A percentile compares a stretch with the other conserved stretches of the same genome.
Conservation (phyloP, 371 early-diverging fungal genomes). For the Coemansia sp. region DNA sequence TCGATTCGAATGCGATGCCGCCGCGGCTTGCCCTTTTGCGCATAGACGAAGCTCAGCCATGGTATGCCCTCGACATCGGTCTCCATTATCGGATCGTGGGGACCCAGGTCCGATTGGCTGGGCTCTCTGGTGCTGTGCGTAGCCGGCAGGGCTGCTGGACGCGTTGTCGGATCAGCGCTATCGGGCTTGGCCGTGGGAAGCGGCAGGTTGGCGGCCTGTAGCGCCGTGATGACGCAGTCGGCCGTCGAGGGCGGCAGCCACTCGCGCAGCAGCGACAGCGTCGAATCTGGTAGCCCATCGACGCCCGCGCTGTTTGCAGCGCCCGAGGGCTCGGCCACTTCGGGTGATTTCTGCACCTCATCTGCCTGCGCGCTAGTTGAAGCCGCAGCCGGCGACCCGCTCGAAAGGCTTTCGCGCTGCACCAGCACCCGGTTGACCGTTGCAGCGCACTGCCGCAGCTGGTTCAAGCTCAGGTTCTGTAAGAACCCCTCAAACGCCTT, state of each 20-base stretch:
- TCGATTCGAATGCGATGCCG: constrained; percentile 50
- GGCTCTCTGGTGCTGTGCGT: background rate
- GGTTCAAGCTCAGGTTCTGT: constrained; percentile 39
- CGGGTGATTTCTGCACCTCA: background rate
- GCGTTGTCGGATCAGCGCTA: background rate
- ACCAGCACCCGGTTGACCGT: constrained; percentile 46
- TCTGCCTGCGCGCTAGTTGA: background rate
- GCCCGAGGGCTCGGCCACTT: background rate
- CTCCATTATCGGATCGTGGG: constrained; percentile 22
- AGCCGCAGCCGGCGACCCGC: background rate
- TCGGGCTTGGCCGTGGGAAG: background rate
- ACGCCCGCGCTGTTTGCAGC: background rate
- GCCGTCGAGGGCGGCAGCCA: constrained; percentile 40
- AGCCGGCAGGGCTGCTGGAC: background rate
- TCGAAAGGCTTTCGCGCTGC: constrained; percentile 21
- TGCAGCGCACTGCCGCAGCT: constrained; percentile 47
- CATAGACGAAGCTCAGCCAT: constrained; percentile 49
- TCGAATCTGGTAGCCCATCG: constrained; percentile 1
- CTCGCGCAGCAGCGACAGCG: constrained; percentile 26
- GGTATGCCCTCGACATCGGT: constrained; percentile 37
- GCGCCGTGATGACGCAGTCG: constrained; percentile 43
- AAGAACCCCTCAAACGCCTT: constrained; percentile 39
- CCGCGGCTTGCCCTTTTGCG: constrained; percentile 49
- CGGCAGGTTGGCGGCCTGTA: constrained; percentile 31
- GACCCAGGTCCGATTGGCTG: background rate